Evolutionary conservation across 192 early-diverging fungal genomes (phyloP), one percentile per base, ranked within the genome.

Genomic region (Powellomyces hirtus): DNA sequence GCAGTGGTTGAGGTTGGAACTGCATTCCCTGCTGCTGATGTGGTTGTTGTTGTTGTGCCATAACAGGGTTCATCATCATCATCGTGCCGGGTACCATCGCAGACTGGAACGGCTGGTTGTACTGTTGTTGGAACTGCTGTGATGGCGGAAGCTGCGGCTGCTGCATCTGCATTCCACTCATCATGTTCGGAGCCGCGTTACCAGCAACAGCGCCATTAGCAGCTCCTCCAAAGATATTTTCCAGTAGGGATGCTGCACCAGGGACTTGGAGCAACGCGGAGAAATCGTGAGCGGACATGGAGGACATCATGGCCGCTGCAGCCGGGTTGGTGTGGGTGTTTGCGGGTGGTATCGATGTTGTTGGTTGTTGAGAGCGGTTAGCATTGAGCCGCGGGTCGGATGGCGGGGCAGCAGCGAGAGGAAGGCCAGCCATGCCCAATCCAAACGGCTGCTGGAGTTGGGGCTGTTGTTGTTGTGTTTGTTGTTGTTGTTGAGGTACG

Each of bases 21-120:
- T 27, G 53, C 53, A 56, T 56, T 18, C 33, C 27, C 53, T 56
- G 53, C 53, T 56, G 53, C 53, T 33, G 59, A 3, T 37, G 35
- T 4, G 18, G 36, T 22, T 36, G 59, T 37, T 36, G 59, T 20
- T 36, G 59, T 18, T 33, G 59, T n/a, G 16, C 13, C 8, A 8
- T 7, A 10, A 27, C 13, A 11, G 26, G 10, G 13, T n/a, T 53
- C 26, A 11, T 27, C 51, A 53, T 42, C 40, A 10, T n/a, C 40
- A 42, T 42, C n/a, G 40, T 10, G 11, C 10, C n/a, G 10, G 11
- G 11, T n/a, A 42, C n/a, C 40, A 42, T 42, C 40, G 40, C 40
- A 42, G 40, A n/a, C n/a, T 42, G 40, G 11, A 42, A 13, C 10
- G 40, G 40, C 10, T n/a, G n/a, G n/a, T n/a, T n/a, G n/a, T n/a